Evolutionary conservation across 768 basidiomycete genomes (phyloP), one percentile per base, ranked within the genome.

Genomic region (Kwoniella heveanensis): DNA sequence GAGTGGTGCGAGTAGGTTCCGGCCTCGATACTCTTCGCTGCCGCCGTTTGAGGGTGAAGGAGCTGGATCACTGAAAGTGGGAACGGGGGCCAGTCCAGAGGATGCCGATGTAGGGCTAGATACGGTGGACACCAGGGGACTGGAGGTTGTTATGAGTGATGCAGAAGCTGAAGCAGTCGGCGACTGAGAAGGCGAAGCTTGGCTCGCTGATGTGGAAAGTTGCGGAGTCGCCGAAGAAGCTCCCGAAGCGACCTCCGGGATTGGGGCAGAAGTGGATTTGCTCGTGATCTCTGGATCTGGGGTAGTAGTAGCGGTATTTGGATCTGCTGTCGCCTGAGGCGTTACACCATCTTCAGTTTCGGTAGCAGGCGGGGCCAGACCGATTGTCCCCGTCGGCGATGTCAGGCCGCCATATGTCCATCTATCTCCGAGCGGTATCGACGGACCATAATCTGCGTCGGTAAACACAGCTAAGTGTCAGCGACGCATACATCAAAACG

Each of bases 381-480:
- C n/a, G 6, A 54, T 39, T 3, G 39, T 66, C 3, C 49, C 51
- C 22, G 66, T 56, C 24, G 65, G 69, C 1, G 72, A 73, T 17
- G 67, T 60, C 17, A 63, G 49, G 6, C 72, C 72, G 10, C 72
- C 72, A 52, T 74, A 74, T 2, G 56, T 64, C 72, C 69, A 74
- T 2, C 55, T 67, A 2, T 62, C 46, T n/a, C 67, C 67, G 5
- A 74, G 66, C 0, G 72, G 72, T 29, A 74, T 74, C 0, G 69
- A 67, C 1, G 69, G 67, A 24, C 72, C 72, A 50, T 74, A 74
- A 22, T 74, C 69, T 71, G 44, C 7, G 21, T n/a, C n/a, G n/a
- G n/a, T n/a, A n/a, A n/a, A n/a, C n/a, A n/a, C n/a, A n/a, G n/a
- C n/a, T n/a, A n/a, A n/a, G n/a, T n/a, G n/a, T n/a, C n/a, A n/a